These are phyloP conservation scores for Botryotinia globosa DNA, from an alignment of 2,329 filamentous ascomycete genomes.

Conservation along the genomic window DNA sequence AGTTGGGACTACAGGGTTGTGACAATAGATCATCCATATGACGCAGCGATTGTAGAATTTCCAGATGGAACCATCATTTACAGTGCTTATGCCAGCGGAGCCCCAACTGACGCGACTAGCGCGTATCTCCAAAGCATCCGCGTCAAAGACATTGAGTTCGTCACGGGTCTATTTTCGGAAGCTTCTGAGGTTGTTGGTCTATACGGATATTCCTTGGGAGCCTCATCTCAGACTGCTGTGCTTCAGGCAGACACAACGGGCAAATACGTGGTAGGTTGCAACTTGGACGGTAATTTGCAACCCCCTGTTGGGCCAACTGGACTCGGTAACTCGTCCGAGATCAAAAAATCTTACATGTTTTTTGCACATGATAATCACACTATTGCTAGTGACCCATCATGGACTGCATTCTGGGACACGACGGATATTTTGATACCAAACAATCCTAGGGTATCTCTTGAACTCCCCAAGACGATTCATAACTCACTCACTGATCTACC, in stretches of 20 bases:
- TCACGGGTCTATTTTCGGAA: neutral
- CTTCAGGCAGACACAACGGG: neutral
- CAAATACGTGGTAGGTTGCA: neutral
- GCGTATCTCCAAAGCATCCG: neutral
- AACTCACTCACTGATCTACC: neutral
- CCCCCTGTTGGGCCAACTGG: neutral
- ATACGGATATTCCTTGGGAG: neutral
- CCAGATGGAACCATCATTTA: neutral
- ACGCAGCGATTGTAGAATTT: neutral
- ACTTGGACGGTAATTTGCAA: neutral
- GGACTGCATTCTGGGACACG: neutral
- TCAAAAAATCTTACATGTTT: neutral
- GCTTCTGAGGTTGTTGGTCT: neutral
- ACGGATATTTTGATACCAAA: neutral
- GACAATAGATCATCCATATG: neutral
- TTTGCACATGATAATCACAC: neutral
- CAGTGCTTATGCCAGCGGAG: neutral
- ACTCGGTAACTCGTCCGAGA: neutral
- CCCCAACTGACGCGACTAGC: neutral
- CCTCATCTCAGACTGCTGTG: neutral
- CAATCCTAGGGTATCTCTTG: neutral
- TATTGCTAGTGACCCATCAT: neutral
- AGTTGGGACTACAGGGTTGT: neutral
- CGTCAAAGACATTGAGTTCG: neutral
- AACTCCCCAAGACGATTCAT: neutral